Percentiles rank a stretch among this genome's conserved stretches.
Conservation (phyloP, 768 basidiomycete genomes). For the Mycena alexandri region DNA sequence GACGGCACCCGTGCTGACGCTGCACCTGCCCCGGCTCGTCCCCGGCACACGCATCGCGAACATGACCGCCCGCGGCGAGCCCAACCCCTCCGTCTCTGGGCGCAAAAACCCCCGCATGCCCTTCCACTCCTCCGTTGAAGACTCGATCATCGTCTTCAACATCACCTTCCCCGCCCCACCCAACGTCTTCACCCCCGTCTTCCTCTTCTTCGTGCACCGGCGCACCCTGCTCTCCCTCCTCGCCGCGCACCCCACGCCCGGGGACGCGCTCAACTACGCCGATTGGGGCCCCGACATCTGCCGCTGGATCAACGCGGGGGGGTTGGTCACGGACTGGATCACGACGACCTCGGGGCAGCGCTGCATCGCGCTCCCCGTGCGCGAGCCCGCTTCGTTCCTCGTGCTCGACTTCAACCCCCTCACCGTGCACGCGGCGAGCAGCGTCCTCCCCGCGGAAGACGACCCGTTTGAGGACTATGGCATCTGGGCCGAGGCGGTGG, state of each 20-base stretch:
- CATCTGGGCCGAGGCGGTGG: conserved; percentile 31
- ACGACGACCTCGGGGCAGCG: conserved; percentile 43
- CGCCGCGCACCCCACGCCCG: conserved; percentile 10
- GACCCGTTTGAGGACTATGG: conserved; percentile 20
- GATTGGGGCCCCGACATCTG: conserved; percentile 41
- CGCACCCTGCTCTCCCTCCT: conserved; percentile 42
- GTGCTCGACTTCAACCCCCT: conserved; percentile 32
- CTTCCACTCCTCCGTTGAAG: conserved; percentile 42
- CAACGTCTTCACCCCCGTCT: conserved; percentile 30
- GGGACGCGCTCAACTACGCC: conserved; percentile 33
- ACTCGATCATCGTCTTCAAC: conserved; percentile 53
- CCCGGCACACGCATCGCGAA: conserved; percentile 38
- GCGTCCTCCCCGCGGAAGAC: neutral
- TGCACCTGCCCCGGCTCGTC: conserved; percentile 49
- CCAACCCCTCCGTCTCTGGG: conserved; percentile 48
- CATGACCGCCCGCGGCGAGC: conserved; percentile 56
- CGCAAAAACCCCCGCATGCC: conserved; percentile 34
- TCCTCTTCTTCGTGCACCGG: conserved; percentile 54
- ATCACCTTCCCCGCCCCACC: conserved; percentile 39
- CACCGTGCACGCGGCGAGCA: neutral
- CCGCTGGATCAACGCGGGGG: conserved; percentile 35
- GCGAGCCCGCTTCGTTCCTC: conserved; percentile 9
- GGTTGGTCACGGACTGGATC: conserved; percentile 36
- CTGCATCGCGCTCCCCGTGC: conserved; percentile 28
- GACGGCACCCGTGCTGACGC: conserved; percentile 45